These are phyloP conservation scores for Sarocladium strictum DNA, from an alignment of 2,329 filamentous ascomycete species.

Conservation along the genomic window DNA sequence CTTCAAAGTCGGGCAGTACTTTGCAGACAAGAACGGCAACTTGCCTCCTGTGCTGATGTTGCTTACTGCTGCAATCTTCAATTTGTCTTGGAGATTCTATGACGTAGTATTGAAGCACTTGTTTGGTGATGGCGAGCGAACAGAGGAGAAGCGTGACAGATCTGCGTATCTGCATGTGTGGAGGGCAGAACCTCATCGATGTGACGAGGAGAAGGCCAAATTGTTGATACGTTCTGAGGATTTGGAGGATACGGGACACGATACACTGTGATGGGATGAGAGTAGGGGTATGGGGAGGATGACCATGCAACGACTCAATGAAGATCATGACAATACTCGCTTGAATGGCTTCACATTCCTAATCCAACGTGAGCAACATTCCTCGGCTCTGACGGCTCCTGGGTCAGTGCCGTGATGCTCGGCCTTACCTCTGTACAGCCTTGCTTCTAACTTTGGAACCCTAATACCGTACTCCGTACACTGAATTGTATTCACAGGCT, in stretches of 20 bases:
- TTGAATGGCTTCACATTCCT: not conserved
- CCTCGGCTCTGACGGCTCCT: not conserved
- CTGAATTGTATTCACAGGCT: no score
- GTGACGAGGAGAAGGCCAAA: not conserved
- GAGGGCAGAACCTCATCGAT: not conserved
- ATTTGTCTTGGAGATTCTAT: constrained; percentile 38
- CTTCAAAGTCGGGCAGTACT: constrained; percentile 33
- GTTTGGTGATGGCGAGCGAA: constrained; percentile 85
- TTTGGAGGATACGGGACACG: no score
- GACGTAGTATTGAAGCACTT: constrained; percentile 44
- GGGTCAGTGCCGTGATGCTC: no score
- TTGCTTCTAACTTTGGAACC: no score
- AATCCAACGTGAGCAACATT: not conserved
- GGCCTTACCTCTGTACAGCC: no score
- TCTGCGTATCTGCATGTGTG: not conserved
- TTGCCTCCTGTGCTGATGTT: constrained; percentile 61
- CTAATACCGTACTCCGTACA: no score
- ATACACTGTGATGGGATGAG: no score
- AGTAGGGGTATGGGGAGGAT: no score
- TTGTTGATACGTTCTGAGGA: no score
- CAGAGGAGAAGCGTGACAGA: constrained; percentile 22
- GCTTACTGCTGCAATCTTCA: constrained; percentile 46
- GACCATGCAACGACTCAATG: not conserved
- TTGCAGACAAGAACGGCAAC: constrained; percentile 61
- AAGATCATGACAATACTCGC: not conserved